Conservation (phyloP, 345 rosid genomes). For the Citrus trifoliata region DNA sequence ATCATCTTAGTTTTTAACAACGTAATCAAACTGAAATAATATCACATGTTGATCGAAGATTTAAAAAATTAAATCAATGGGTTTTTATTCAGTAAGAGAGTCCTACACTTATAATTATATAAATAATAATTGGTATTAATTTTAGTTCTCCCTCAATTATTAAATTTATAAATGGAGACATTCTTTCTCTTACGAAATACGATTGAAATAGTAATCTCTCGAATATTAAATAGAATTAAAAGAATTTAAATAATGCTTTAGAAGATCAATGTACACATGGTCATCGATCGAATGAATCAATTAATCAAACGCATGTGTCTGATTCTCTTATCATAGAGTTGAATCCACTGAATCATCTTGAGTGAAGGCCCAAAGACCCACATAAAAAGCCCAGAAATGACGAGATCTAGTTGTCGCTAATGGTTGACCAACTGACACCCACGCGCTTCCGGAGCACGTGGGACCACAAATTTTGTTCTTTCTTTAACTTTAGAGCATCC, state of each 20-base stretch:
- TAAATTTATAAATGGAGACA: no score
- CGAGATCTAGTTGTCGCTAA: constrained; percentile 9
- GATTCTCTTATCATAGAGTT: background rate
- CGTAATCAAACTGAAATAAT: background rate
- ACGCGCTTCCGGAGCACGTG: constrained; percentile 43
- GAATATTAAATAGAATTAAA: no score
- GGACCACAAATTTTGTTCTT: constrained; percentile 15
- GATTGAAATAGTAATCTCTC: accelerated
- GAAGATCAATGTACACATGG: no score
- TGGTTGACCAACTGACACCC: constrained; percentile 42
- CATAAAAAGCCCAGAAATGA: constrained; percentile 7
- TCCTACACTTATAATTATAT: no score
- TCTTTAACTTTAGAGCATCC: constrained; percentile 24
- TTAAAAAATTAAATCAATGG: no score
- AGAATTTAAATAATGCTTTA: accelerated
- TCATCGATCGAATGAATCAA: background rate
- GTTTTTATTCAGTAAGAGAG: accelerated
- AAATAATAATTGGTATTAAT: accelerated
- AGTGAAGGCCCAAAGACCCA: background rate
- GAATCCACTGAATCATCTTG: background rate
- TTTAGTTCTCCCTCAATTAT: no score
- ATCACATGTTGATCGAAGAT: no score
- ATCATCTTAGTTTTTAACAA: background rate
- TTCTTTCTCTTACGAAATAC: accelerated
- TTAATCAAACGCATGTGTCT: background rate